Evolutionary conservation across 352 stramenopile genomes (phyloP).

Genomic region (Pilasporangium apinafurcum): DNA sequence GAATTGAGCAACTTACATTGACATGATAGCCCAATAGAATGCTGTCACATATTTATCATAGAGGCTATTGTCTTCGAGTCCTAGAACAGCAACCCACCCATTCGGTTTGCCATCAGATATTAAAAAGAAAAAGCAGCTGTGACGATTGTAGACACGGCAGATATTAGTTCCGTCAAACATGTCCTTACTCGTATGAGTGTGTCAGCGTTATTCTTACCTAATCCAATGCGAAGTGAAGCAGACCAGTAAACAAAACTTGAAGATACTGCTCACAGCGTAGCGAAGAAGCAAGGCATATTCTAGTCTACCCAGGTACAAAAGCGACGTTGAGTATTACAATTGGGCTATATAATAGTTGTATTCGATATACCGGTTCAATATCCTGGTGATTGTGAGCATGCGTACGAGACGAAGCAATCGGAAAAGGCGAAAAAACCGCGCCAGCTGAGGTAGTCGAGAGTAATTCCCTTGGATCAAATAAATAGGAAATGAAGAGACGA

Average conservation of each 20-base stretch:
- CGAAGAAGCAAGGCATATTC: conserved; percentile 59
- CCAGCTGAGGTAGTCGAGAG: conserved; percentile 53
- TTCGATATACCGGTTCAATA: conserved; percentile 29
- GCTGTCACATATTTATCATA: conserved; percentile 42
- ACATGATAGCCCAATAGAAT: conserved; percentile 69
- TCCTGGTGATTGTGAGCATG: conserved; percentile 56
- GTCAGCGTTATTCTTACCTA: conserved; percentile 3
- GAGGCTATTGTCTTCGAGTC: conserved; percentile 18
- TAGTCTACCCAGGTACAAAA: conserved; percentile 1
- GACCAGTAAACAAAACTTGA: conserved; percentile 68
- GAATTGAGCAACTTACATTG: conserved; percentile 29
- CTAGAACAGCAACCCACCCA: conserved; percentile 37
- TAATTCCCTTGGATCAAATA: conserved; percentile 61
- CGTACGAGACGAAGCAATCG: conserved; percentile 59
- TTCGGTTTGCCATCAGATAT: conserved; percentile 20
- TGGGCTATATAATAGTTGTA: background rate
- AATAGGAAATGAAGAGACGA: conserved; percentile 68
- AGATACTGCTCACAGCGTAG: conserved; percentile 53
- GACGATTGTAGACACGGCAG: background rate
- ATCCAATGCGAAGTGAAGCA: conserved; percentile 72
- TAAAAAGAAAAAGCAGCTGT: conserved; percentile 50
- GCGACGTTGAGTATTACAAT: background rate
- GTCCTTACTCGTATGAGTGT: background rate
- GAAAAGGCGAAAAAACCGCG: conserved; percentile 52
- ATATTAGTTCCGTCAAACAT: background rate